Conservation (phyloP, 2,329 filamentous ascomycete species). For the Xylariaceae sp. region DNA sequence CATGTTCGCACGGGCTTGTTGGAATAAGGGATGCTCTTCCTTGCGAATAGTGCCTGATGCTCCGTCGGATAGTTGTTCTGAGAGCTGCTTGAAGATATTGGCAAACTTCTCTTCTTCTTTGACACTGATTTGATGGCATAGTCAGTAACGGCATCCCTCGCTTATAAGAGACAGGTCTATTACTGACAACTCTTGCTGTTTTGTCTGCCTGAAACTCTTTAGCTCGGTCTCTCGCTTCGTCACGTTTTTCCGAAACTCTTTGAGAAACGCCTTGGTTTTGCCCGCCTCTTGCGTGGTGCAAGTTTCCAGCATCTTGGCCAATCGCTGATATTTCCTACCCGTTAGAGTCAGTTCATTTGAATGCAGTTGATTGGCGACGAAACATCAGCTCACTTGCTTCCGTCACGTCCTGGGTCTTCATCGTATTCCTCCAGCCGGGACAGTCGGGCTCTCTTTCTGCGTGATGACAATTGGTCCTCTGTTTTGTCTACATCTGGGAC, state of each 20-base stretch:
- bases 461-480: conserved; percentile 9
- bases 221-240: conserved; percentile 20
- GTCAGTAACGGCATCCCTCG: conserved; percentile 6
- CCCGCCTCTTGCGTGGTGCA: conserved; percentile 27
- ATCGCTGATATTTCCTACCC: conserved; percentile 25
- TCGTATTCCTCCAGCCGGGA: conserved; percentile 30
- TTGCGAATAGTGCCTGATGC: conserved; percentile 12
- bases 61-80: not conserved
- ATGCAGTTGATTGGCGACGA: not conserved
- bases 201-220: conserved; percentile 21
- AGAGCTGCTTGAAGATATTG: conserved; percentile 19
- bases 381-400: conserved; percentile 21
- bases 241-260: conserved; percentile 25
- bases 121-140: conserved; percentile 10
- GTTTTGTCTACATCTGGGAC: not conserved
- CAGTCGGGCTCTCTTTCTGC: conserved; percentile 20
- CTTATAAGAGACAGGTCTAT: not conserved
- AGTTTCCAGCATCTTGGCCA: conserved; percentile 28
- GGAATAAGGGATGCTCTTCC: conserved; percentile 26
- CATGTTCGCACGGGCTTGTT: conserved; percentile 22
- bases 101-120: conserved; percentile 12
- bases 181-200: conserved; percentile 31
- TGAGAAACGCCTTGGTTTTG: conserved; percentile 30
- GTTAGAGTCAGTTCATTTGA: not conserved
- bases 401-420: conserved; percentile 26